Base-by-base conservation (phyloP, 495 filamentous ascomycete genomes). In the Penicillium cinerascens region DNA sequence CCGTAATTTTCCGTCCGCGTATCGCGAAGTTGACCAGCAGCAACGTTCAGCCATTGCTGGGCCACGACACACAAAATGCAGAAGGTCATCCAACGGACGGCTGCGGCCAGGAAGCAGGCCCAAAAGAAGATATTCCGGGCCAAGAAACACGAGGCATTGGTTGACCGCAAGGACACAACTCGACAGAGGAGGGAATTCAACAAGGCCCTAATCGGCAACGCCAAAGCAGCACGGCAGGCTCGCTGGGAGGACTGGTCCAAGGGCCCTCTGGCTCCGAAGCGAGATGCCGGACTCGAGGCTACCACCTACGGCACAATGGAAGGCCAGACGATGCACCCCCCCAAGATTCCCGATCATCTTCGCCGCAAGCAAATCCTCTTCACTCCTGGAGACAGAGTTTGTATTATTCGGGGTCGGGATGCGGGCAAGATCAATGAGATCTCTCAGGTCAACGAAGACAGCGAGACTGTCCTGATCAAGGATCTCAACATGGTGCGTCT, bases 351-450 rank as follows among this genome's bases (percentile, higher is more conserved):
- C 21, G 52, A 72, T 50, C 65, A 78, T 45, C 56, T 72, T 39
- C 83, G 82, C 47, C 71, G 77, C 37, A 75, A 79, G 59, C 76
- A 77, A 56, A 75, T 85, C 54, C 86, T 86, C 49, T 77, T 97
- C 56, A 79, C 74, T 15, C 61, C 69, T 7, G 84, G 82, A 8
- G 92, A 97, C 61, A 78, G 92, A 47, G 88, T 95, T 26, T 88
- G 90, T 33, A 65, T 95, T 27, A 71, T 87, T 41, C 83, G 85
- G 44, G 91, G 92, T 18, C 74, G 74, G 51, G 87, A 92, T 55
- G 86, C 84, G 73, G 89, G 90, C 51, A 86, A 85, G 69, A 95
- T 98, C 72, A 86, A 85, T 23, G 71, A 70, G 26, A 81, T 97
- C 25, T 61, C 48, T 42, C 57, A 67, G n/a, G 75, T 96, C 33